Evolutionary conservation across 768 basidiomycete species (phyloP), one percentile per base, ranked within the genome.

Genomic region (Hygrophoropsis aurantiaca): DNA sequence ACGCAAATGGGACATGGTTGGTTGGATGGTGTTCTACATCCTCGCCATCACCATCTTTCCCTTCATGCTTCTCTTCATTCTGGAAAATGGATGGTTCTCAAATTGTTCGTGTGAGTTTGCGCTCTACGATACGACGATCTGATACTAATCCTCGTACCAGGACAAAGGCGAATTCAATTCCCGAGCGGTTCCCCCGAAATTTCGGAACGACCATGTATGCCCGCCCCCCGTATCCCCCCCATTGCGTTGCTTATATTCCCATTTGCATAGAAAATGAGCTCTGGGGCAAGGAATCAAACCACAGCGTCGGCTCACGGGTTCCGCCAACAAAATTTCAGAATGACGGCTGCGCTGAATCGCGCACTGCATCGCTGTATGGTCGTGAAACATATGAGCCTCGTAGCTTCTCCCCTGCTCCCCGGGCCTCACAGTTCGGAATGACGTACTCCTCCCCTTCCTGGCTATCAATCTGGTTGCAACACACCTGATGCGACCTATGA

Each of bases 1-100:
- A 40, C 83, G 92, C 53, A 93, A 97, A 65, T 98, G 94, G 90
- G 94, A 97, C 66, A 97, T 97, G 93, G 84, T 97, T 57, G 93
- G 92, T 4, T 95, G 94, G 92, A 91, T 92, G 87, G 58, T 91
- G 24, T 90, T 99, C 72, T 99, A 98, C 69, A 92, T 98, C 61
- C 65, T 94, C 30, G 94, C 95, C 46, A 90, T 97, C 53, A 94
- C 94, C 3, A 80, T 83, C 35, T 97, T 95, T 73, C 93, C 92
- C 6, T 90, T 97, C 78, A 78, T 90, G 73, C 80, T 97, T 21
- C 11, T 94, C 93, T 65, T 94, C 92, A 5, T 95, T 97, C 85
- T 98, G 94, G 94, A 78, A 74, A 55, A 97, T 97, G 94, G 94
- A 95, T 65, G 93, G 95, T 97, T 95, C n/a, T n/a, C n/a, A n/a